Base-by-base conservation (phyloP, 352 stramenopile species). In the Elongisporangium anandrum region DNA sequence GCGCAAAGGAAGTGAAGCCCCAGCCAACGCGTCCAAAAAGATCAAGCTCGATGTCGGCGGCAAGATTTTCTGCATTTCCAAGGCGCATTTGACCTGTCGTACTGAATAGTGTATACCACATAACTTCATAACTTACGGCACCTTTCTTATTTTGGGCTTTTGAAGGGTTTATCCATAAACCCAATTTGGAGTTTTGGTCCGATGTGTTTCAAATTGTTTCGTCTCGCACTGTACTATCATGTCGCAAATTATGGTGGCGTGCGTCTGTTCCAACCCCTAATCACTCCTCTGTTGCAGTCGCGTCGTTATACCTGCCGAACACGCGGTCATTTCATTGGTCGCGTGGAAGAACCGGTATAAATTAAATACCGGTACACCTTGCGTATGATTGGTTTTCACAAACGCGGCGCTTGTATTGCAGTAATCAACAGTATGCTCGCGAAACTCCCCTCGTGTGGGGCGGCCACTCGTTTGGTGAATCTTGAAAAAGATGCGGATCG, bases 401-500 rank as follows among this genome's bases (percentile, higher is more conserved):
- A 41, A 41, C 29, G 29, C 5, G 29, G 29, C 29, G 29, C 29
- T 41, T 41, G 29, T 41, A 41, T 41, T 41, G 5, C 29, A 41
- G 29, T 41, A 41, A 41, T 41, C 29, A 41, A 41, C 29, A 41
- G 29, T 41, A 41, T 41, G 29, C 29, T 8, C 29, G 5, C 29
- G 29, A 41, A 41, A 41, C 29, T 41, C 29, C 29, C 29, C 4
- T 41, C n/a, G n/a, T 13, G 29, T 41, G 29, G 29, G 29, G 29
- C 29, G 29, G 29, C 29, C 29, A 41, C 29, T 41, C 29, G 29
- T 41, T 41, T 41, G 29, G 29, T 41, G 60, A 77, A 70, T 72
- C 57, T 69, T 63, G 66, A 56, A 68, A 63, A 73, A 68, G 68
- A 86, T 86, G 77, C 77, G 74, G 48, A 68, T 86, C 45, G 73